Conservation (phyloP, 306 rosid genomes). For the Notholithocarpus densiflorus region DNA sequence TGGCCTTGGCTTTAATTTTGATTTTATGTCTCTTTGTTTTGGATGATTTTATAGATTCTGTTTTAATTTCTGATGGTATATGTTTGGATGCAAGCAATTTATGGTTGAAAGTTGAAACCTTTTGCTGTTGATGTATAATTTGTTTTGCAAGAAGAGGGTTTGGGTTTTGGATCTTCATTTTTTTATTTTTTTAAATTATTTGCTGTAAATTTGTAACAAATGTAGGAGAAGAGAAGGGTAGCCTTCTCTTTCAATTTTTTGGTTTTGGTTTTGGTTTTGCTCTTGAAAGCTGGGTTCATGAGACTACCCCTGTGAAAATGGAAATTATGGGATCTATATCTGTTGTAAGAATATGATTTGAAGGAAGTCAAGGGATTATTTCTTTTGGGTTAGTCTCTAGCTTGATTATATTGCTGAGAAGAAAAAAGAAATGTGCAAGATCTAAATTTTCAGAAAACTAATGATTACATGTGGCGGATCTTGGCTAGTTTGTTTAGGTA, state of each 20-base stretch:
- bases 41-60: no score
- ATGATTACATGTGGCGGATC: background rate
- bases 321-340: background rate
- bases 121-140: background rate
- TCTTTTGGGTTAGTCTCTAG: background rate
- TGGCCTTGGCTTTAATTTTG: slow-evolving; percentile 69
- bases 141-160: background rate
- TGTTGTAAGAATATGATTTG: background rate
- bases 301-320: background rate
- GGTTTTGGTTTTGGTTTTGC: background rate
- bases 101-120: background rate
- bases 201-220: background rate
- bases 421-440: background rate
- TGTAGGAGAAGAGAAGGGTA: background rate
- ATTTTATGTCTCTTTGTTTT: no score
- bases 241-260: background rate
- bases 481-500: no score
- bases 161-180: background rate
- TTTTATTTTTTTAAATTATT: background rate
- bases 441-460: background rate
- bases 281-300: background rate
- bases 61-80: background rate
- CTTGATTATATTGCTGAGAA: background rate
- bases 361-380: no score
- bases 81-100: background rate